Evolutionary conservation across 164 flowering plant species (phyloP).

Genomic region (Litsea cubeba): DNA sequence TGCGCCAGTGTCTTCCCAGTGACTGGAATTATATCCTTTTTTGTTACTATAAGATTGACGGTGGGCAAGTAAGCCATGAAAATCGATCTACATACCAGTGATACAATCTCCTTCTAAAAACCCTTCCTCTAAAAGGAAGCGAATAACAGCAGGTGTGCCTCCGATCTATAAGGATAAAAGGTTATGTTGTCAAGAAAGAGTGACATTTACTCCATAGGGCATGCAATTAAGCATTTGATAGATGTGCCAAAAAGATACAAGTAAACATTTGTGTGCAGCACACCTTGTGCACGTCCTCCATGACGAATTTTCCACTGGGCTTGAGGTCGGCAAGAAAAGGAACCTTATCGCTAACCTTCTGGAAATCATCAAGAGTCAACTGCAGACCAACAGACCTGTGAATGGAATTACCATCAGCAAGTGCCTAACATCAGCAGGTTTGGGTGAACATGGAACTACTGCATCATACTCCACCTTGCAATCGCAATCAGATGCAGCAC

Average conservation of each 20-base stretch:
- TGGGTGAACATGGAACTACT: neutral
- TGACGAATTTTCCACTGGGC: slow-evolving; percentile 97
- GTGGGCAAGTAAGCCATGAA: neutral
- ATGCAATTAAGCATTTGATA: neutral
- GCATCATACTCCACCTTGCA: slow-evolving; percentile 56
- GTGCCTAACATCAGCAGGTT: neutral
- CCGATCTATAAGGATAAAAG: slow-evolving; percentile 55
- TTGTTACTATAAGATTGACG: neutral
- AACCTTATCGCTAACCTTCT: slow-evolving; percentile 87
- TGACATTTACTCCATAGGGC: neutral
- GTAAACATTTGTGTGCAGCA: slow-evolving; percentile 3
- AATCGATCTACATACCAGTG: slow-evolving; percentile 53
- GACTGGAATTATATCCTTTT: slow-evolving; percentile 35
- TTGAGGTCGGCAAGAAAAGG: slow-evolving; percentile 97
- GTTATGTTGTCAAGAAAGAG: neutral
- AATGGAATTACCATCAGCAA: slow-evolving; percentile 16
- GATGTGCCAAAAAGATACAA: neutral
- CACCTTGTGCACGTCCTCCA: slow-evolving; percentile 98
- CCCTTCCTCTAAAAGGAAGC: slow-evolving; percentile 77
- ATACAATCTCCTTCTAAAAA: slow-evolving; percentile 87
- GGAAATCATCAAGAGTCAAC: slow-evolving; percentile 88
- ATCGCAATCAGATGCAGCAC: slow-evolving; percentile 95
- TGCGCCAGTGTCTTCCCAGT: slow-evolving; percentile 94
- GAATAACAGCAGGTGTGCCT: slow-evolving; percentile 91
- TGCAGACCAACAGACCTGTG: slow-evolving; percentile 91